phyloP scores from a whole-genome alignment of 108 stramenopile species.

The Skeletonema grethae region DNA sequence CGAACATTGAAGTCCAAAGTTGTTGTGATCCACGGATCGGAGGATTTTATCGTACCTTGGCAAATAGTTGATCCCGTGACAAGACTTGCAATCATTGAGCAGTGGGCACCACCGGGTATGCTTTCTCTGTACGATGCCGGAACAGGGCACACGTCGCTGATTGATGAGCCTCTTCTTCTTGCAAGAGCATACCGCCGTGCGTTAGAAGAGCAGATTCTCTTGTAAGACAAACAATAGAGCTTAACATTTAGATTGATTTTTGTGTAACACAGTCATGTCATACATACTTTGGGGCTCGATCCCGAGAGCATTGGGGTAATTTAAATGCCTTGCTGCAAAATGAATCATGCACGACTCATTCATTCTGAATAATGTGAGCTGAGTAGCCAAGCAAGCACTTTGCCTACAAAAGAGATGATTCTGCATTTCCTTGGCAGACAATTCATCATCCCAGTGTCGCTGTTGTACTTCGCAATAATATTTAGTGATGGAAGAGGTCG shows the following conservation, averaged over 20 bases:
- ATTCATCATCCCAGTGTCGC: too few relatives aligned
- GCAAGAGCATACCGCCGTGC: constrained; percentile 19
- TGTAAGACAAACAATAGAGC: background rate
- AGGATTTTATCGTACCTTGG: constrained; percentile 16
- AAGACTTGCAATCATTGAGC: constrained; percentile 24
- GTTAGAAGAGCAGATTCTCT: constrained; percentile 32
- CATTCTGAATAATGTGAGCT: too few relatives aligned
- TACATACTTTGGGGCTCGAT: too few relatives aligned
- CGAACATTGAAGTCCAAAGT: constrained; percentile 23
- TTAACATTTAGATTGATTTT: too few relatives aligned
- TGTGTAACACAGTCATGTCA: background rate
- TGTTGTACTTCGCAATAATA: too few relatives aligned
- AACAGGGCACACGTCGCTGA: constrained; percentile 17
- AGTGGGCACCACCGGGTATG: constrained; percentile 23
- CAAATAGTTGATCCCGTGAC: constrained; percentile 21
- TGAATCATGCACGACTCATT: too few relatives aligned
- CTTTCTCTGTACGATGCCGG: constrained; percentile 26
- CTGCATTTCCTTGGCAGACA: too few relatives aligned
- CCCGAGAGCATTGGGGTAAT: too few relatives aligned
- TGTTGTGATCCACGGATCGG: constrained; percentile 31
- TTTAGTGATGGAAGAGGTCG: too few relatives aligned
- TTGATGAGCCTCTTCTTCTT: constrained; percentile 9
- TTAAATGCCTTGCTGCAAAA: too few relatives aligned
- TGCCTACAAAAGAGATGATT: too few relatives aligned
- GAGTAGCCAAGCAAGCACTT: too few relatives aligned